Evolutionary conservation across 2,329 filamentous ascomycete genomes (phyloP).

Genomic region (Trichoderma sp.): DNA sequence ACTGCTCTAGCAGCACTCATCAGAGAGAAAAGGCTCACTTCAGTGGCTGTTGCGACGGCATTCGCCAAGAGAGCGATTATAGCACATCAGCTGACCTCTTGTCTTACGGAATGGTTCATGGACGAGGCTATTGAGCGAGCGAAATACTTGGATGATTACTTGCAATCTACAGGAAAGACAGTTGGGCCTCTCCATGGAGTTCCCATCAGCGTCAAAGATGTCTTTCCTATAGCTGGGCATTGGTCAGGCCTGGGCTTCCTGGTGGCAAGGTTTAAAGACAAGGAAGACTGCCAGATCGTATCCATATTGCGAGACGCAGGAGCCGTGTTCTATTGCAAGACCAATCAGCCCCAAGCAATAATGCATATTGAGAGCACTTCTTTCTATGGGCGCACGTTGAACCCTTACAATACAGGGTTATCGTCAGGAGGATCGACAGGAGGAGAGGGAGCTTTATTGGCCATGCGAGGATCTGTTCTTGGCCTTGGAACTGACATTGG

Average conservation of each 20-base stretch:
- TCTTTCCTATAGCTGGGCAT: slow-evolving; percentile 59
- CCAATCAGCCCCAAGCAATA: slow-evolving; percentile 64
- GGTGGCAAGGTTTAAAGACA: slow-evolving; percentile 52
- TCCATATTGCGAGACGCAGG: slow-evolving; percentile 60
- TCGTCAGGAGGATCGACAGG: slow-evolving; percentile 67
- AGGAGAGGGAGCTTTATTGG: slow-evolving; percentile 51
- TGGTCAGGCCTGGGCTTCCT: slow-evolving; percentile 58
- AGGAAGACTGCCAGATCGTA: slow-evolving; percentile 60
- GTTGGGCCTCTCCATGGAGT: slow-evolving; percentile 63
- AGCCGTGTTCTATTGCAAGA: slow-evolving; percentile 68
- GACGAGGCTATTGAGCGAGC: slow-evolving; percentile 50
- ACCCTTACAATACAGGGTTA: slow-evolving; percentile 61
- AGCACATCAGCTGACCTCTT: slow-evolving; percentile 60
- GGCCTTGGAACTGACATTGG: slow-evolving; percentile 48
- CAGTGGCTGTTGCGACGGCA: slow-evolving; percentile 49
- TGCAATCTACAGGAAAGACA: slow-evolving; percentile 44
- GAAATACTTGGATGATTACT: slow-evolving; percentile 47
- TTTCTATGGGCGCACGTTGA: slow-evolving; percentile 61
- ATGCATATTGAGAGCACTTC: slow-evolving; percentile 61
- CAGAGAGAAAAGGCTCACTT: slow-evolving; percentile 41
- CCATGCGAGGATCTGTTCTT: slow-evolving; percentile 44
- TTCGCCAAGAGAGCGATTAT: slow-evolving; percentile 57
- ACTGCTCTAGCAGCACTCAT: slow-evolving; percentile 47
- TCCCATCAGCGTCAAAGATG: slow-evolving; percentile 59
- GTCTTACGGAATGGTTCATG: slow-evolving; percentile 58